phyloP scores from a whole-genome alignment of 495 filamentous ascomycete species.

The Lepidopterella palustris region DNA sequence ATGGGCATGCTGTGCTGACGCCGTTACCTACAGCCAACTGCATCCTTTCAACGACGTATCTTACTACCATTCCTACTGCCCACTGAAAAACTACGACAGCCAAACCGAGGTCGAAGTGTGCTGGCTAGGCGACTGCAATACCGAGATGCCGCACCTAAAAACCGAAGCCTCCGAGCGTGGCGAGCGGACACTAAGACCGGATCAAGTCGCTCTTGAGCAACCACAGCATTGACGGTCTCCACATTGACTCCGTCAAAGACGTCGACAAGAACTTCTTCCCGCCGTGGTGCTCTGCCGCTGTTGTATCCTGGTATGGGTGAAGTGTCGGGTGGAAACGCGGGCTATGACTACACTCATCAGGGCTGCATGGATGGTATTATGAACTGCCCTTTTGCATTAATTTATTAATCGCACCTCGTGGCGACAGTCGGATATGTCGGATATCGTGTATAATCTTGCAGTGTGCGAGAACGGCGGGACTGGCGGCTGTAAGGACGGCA shows the following conservation, averaged over 20 bases:
- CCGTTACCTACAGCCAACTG: conserved; percentile 52
- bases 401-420: conserved; percentile 58
- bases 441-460: conserved; percentile 1
- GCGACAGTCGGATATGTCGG: conserved; percentile 34
- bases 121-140: conserved; percentile 55
- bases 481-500: conserved; percentile 41
- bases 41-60: conserved; percentile 51
- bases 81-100: conserved; percentile 53
- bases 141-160: conserved; percentile 57
- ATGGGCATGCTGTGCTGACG: conserved; percentile 45
- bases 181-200: conserved; percentile 55
- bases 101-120: conserved; percentile 46
- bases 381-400: conserved; percentile 65
- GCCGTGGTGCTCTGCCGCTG: conserved; percentile 54
- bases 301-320: conserved; percentile 67
- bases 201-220: conserved; percentile 51
- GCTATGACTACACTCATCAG: conserved; percentile 58
- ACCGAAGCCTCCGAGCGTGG: conserved; percentile 50
- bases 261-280: conserved; percentile 63
- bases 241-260: conserved; percentile 65
- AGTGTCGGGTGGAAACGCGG: conserved; percentile 55
- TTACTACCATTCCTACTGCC: conserved; percentile 59
- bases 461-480: neutral
- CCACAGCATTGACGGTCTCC: conserved; percentile 64
- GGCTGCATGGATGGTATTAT: conserved; percentile 52